These are phyloP conservation scores for Phaseolus lunatus DNA, from an alignment of 306 rosid genomes.

Conservation along the genomic window DNA sequence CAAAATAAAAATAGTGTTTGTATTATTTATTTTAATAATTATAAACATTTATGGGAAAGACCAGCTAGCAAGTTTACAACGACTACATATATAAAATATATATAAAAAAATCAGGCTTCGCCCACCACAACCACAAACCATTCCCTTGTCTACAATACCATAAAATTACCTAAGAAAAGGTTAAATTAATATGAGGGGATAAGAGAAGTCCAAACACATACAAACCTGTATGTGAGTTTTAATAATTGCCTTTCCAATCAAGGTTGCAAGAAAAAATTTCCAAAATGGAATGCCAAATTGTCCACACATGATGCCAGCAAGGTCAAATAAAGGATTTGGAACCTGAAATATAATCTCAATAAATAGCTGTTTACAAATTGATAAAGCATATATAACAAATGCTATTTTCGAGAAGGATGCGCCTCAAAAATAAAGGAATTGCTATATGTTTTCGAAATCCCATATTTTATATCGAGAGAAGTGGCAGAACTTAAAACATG, in stretches of 20 bases:
- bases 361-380: slow-evolving; percentile 29
- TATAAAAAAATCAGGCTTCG: neutral
- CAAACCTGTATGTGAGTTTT: slow-evolving; percentile 98
- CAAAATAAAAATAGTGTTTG: neutral
- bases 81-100: neutral
- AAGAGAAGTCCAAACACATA: slow-evolving; percentile 21
- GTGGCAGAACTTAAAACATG: slow-evolving; percentile 2
- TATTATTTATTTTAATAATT: slow-evolving; percentile 7
- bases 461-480: slow-evolving; percentile 11
- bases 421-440: slow-evolving; percentile 28
- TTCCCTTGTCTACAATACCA: slow-evolving; percentile 9
- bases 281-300: slow-evolving; percentile 94
- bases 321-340: slow-evolving; percentile 98
- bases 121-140: neutral
- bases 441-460: slow-evolving; percentile 7
- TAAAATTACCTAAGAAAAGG: slow-evolving; percentile 5
- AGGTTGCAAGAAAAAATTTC: slow-evolving; percentile 85
- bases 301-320: slow-evolving; percentile 99
- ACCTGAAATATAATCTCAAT: slow-evolving; percentile 64
- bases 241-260: slow-evolving; percentile 92
- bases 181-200: slow-evolving; percentile 9
- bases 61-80: neutral
- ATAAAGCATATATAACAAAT: slow-evolving; percentile 12
- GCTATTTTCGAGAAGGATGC: slow-evolving; percentile 5
- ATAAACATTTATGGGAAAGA: neutral